Percentiles rank a stretch among this genome's conserved stretches.
These are phyloP conservation scores for Raddia distichophylla DNA, from an alignment of 176 grass and related monocot genomes.

Conservation along the genomic window DNA sequence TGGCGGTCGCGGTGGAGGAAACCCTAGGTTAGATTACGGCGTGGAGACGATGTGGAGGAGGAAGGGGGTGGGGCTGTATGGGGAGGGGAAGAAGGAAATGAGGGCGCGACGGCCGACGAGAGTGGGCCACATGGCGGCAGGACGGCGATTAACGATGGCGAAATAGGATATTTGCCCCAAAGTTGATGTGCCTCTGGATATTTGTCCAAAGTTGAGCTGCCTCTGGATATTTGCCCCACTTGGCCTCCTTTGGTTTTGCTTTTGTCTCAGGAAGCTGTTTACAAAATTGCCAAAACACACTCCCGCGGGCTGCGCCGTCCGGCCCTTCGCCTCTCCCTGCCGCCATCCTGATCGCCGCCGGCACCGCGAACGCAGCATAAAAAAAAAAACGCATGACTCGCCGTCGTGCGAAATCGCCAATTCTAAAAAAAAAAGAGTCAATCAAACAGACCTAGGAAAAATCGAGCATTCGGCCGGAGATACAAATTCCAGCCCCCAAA, in stretches of 20 bases:
- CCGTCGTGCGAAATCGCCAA: background rate
- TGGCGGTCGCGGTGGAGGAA: constrained; percentile 14
- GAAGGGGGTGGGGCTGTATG: constrained; percentile 30
- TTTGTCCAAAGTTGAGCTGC: no score
- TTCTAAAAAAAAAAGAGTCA: background rate
- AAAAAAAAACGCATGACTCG: background rate
- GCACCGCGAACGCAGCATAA: no score
- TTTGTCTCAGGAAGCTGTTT: no score
- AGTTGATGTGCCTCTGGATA: no score
- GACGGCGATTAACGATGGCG: no score
- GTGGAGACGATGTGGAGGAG: background rate
- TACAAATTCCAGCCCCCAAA: background rate
- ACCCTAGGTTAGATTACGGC: constrained; percentile 36
- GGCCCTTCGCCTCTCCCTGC: no score
- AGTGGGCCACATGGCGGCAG: constrained; percentile 30
- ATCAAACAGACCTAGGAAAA: constrained; percentile 13
- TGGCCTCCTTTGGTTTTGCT: no score
- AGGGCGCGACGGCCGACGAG: background rate
- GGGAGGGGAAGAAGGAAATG: background rate
- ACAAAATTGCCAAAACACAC: no score
- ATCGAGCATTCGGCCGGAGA: background rate
- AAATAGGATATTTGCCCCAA: no score
- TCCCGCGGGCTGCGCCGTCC: no score
- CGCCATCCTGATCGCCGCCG: no score
- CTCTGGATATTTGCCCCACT: no score